Evolutionary conservation across 2,329 filamentous ascomycete genomes (phyloP).

Genomic region (Tolypocladium album): DNA sequence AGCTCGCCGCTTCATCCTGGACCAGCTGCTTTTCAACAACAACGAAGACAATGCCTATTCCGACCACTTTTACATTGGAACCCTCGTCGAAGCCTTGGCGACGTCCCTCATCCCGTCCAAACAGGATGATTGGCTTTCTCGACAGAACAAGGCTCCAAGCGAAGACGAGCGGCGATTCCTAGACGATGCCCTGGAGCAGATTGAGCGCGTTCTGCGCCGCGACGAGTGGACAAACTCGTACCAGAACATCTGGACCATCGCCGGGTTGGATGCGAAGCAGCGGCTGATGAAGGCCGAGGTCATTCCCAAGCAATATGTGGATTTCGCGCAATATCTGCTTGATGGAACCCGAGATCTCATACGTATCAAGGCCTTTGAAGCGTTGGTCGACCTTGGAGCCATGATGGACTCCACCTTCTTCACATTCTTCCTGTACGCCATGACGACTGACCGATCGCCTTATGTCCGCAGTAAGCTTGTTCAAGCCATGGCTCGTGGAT

Average conservation of each 20-base stretch:
- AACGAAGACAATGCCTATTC: conserved; percentile 84
- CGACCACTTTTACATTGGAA: conserved; percentile 81
- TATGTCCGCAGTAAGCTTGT: conserved; percentile 51
- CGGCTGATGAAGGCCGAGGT: conserved; percentile 54
- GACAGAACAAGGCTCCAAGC: conserved; percentile 32
- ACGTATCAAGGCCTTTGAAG: conserved; percentile 55
- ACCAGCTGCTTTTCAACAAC: conserved; percentile 87
- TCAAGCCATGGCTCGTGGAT: conserved; percentile 45
- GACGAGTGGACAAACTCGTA: conserved; percentile 60
- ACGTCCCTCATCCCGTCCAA: conserved; percentile 44
- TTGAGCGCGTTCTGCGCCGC: conserved; percentile 55
- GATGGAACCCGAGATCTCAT: conserved; percentile 53
- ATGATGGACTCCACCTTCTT: conserved; percentile 45
- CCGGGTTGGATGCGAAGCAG: conserved; percentile 50
- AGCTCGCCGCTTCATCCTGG: conserved; percentile 75
- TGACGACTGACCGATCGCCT: conserved; percentile 53
- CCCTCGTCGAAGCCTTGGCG: conserved; percentile 55
- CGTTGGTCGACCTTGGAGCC: conserved; percentile 51
- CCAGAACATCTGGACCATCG: conserved; percentile 55
- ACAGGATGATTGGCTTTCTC: conserved; percentile 31
- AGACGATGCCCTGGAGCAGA: conserved; percentile 46
- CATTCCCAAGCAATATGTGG: conserved; percentile 39
- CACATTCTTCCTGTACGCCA: conserved; percentile 43
- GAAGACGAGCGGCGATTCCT: conserved; percentile 39
- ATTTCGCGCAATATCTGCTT: conserved; percentile 54